Evolutionary conservation across 1,139 yeast species (phyloP).

Genomic region (Candida sanyaensis): DNA sequence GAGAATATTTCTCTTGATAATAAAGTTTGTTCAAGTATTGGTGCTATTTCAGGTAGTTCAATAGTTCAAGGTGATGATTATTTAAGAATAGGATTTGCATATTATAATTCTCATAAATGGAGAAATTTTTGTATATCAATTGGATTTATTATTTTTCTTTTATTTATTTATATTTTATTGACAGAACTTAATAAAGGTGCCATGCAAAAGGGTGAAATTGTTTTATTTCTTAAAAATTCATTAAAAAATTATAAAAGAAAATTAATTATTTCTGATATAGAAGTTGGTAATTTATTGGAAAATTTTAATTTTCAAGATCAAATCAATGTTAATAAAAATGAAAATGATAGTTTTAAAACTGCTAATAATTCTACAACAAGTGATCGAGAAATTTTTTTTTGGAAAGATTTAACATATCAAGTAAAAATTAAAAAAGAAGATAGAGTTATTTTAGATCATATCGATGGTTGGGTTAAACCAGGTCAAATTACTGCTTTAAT

Average conservation of each 20-base stretch:
- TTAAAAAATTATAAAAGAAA: slow-evolving; percentile 7
- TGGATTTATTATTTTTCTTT: slow-evolving; percentile 58
- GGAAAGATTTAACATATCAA: slow-evolving; percentile 77
- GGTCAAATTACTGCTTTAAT: slow-evolving; percentile 33
- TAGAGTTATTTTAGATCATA: slow-evolving; percentile 62
- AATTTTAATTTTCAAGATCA: slow-evolving; percentile 17
- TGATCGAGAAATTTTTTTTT: slow-evolving; percentile 63
- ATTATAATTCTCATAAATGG: slow-evolving; percentile 69
- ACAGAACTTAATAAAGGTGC: slow-evolving; percentile 73
- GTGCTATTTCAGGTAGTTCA: slow-evolving; percentile 58
- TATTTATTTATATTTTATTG: slow-evolving; percentile 52
- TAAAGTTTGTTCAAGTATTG: slow-evolving; percentile 63
- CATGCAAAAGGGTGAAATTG: slow-evolving; percentile 81
- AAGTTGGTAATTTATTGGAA: slow-evolving; percentile 5
- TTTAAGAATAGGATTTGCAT: slow-evolving; percentile 45
- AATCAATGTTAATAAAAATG: slow-evolving; percentile 27
- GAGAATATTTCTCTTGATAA: slow-evolving; percentile 29
- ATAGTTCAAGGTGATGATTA: slow-evolving; percentile 61
- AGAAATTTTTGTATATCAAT: slow-evolving; percentile 76
- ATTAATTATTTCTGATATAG: slow-evolving; percentile 7
- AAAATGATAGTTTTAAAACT: slow-evolving; percentile 23
- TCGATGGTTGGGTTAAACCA: slow-evolving; percentile 63
- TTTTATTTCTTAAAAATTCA: slow-evolving; percentile 46
- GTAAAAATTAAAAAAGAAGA: slow-evolving; percentile 64
- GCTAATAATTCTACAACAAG: not conserved